These are phyloP conservation scores for Cryptosporidium tyzzeri DNA, from an alignment of 169 alveolate species.

Conservation along the genomic window DNA sequence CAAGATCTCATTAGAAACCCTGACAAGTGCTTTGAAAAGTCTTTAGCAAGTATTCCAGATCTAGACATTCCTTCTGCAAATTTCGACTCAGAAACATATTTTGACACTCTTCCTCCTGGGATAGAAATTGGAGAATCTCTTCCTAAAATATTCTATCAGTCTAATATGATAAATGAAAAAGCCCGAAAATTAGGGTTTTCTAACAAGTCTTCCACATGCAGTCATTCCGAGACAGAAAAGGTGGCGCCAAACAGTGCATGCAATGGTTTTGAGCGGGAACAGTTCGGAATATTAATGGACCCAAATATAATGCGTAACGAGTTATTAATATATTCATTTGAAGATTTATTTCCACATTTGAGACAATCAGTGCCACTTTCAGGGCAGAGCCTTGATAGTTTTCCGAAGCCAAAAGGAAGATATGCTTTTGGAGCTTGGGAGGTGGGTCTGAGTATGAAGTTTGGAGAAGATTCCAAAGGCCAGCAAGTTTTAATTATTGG, in stretches of 20 bases:
- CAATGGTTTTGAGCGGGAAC: slow-evolving; percentile 36
- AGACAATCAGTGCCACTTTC: background rate
- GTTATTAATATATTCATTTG: slow-evolving; percentile 36
- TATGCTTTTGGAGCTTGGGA: slow-evolving; percentile 73
- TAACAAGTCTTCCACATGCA: background rate
- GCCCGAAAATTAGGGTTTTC: background rate
- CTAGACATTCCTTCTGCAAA: slow-evolving; percentile 41
- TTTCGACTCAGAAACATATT: slow-evolving; percentile 30
- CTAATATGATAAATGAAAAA: slow-evolving; percentile 15
- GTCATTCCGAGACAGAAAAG: background rate
- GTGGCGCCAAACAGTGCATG: background rate
- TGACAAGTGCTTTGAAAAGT: slow-evolving; percentile 68
- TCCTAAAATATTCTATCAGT: slow-evolving; percentile 38
- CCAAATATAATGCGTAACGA: slow-evolving; percentile 39
- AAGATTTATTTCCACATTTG: slow-evolving; percentile 50
- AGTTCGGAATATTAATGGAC: slow-evolving; percentile 11
- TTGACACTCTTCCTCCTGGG: slow-evolving; percentile 73
- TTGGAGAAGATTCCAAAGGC: slow-evolving; percentile 68
- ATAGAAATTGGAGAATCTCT: slow-evolving; percentile 65
- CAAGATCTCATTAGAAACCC: slow-evolving; percentile 71
- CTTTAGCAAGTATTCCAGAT: slow-evolving; percentile 63
- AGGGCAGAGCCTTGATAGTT: background rate
- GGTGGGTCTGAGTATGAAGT: slow-evolving; percentile 45
- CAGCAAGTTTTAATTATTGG: slow-evolving; percentile 51
- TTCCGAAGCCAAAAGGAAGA: slow-evolving; percentile 62